Evolutionary conservation across 176 grass and related monocot species (phyloP), one percentile per base, ranked within the genome.

Genomic region (Ampelocalamus luodianensis): DNA sequence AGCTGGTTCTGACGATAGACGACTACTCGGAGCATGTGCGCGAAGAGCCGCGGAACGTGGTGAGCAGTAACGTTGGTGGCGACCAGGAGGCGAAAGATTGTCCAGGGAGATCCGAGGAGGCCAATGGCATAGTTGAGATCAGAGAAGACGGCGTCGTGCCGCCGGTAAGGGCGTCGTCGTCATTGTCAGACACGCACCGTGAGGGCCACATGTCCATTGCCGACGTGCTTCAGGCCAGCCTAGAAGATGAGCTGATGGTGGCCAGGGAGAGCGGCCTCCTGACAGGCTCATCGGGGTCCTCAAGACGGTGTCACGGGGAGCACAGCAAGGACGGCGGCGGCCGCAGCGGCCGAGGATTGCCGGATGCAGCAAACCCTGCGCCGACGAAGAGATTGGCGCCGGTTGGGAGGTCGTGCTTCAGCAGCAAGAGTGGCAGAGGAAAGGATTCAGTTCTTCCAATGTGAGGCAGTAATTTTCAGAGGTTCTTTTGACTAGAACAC

Each of bases 251-350:
- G 68, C 77, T 85, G 68, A 72, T 88, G 27, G 87, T 85, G 61
- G 97, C 85, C 20, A 88, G 89, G 89, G 95, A 92, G 77, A 81
- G 74, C 61, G 91, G 89, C 40, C 74, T 95, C 65, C 85, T 87
- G 67, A 79, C 74, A 29, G 74, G 76, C 3, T 79, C 74, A 1
- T 70, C 51, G 10, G 88, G 93, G 27, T 73, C 90, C 14, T 90
- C 92, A 15, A 67, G 74, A 14, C 66, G 91, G 63, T 86, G 85
- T 12, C 67, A 77, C 44, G 89, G 87, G 10, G 78, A 82, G 49
- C 54, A 90, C 74, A 88, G 84, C 76, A 91, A 83, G 62, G 83
- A 83, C 43, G 29, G 79, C 39, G 86, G 78, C 24, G 87, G 73
- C 78, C 73, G 66, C 62, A 73, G 82, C 74, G 76, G 82, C 44